phyloP scores from a whole-genome alignment of 2,329 filamentous ascomycete genomes.

The Neofusicoccum ribis region DNA sequence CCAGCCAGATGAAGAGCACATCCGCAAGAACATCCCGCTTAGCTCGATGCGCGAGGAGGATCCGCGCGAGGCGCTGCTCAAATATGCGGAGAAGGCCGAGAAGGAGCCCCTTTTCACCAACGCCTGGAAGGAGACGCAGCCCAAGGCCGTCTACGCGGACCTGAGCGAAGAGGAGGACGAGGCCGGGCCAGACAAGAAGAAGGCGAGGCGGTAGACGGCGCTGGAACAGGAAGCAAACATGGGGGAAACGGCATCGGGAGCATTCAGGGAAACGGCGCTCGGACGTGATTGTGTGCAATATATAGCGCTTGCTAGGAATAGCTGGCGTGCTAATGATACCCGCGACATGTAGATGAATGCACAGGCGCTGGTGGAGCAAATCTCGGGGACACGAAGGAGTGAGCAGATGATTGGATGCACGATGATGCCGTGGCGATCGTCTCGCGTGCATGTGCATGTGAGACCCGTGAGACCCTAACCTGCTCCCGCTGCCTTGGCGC shows the following conservation, averaged over 20 bases:
- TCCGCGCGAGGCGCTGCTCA: constrained; percentile 86
- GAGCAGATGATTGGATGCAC: constrained; percentile 2
- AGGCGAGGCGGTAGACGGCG: constrained; percentile 24
- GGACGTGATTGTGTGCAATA: not conserved
- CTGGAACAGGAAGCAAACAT: not conserved
- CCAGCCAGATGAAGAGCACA: constrained; percentile 85
- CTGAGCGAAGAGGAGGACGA: constrained; percentile 76
- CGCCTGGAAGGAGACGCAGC: constrained; percentile 90
- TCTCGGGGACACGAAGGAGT: not conserved
- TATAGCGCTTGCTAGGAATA: not conserved
- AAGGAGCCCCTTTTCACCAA: constrained; percentile 94
- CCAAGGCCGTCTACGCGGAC: constrained; percentile 86
- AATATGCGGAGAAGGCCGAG: constrained; percentile 90
- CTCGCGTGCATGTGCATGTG: constrained; percentile 15
- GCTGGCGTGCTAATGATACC: constrained; percentile 1
- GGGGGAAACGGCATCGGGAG: too few relatives aligned
- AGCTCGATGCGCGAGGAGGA: constrained; percentile 95
- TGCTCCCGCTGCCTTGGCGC: constrained; percentile 3
- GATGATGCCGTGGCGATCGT: not conserved
- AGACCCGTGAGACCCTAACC: not conserved
- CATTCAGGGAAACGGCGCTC: not conserved
- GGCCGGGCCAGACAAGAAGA: constrained; percentile 66
- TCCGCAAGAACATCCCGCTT: constrained; percentile 83
- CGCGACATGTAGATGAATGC: constrained; percentile 3
- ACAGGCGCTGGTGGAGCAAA: constrained; percentile 1